These are phyloP conservation scores for Leishmania tropica DNA, from an alignment of 208 protist genomes.

Conservation along the genomic window DNA sequence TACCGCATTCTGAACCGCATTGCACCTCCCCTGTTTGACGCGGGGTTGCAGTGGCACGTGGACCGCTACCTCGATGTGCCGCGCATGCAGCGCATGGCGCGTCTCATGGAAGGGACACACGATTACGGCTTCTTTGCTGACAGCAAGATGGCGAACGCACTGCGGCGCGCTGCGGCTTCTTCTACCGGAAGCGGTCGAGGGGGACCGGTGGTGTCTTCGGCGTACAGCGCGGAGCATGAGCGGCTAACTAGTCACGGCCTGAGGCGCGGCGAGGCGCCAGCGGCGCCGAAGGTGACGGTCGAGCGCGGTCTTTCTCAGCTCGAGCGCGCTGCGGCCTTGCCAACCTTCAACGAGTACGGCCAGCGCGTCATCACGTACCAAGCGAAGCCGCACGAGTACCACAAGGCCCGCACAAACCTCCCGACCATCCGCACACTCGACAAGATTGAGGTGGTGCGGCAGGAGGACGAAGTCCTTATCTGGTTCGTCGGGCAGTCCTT, in stretches of 20 bases:
- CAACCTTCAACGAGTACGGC: conserved; percentile 86
- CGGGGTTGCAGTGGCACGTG: conserved; percentile 88
- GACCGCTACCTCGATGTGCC: conserved; percentile 82
- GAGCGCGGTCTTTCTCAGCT: conserved; percentile 69
- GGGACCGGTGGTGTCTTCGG: conserved; percentile 36
- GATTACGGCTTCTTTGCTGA: conserved; percentile 90
- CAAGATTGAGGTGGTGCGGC: conserved; percentile 77
- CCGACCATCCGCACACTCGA: conserved; percentile 86
- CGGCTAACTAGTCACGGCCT: conserved; percentile 38
- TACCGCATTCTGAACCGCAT: conserved; percentile 93
- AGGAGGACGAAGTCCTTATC: conserved; percentile 88
- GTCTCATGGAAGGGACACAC: conserved; percentile 68
- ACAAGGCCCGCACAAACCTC: conserved; percentile 71
- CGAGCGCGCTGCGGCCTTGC: conserved; percentile 70
- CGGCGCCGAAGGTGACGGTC: conserved; percentile 62
- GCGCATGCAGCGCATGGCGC: conserved; percentile 82
- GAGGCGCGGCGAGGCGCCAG: conserved; percentile 27
- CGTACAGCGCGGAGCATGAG: conserved; percentile 55
- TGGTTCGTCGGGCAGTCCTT: conserved; percentile 90
- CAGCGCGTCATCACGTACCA: conserved; percentile 66
- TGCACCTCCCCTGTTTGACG: conserved; percentile 86
- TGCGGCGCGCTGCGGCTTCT: conserved; percentile 60
- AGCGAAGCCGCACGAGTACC: conserved; percentile 69
- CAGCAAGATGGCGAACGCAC: conserved; percentile 84
- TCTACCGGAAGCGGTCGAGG: conserved; percentile 6